Conservation (phyloP, 2,329 filamentous ascomycete species). For the Fusarium anguioides region DNA sequence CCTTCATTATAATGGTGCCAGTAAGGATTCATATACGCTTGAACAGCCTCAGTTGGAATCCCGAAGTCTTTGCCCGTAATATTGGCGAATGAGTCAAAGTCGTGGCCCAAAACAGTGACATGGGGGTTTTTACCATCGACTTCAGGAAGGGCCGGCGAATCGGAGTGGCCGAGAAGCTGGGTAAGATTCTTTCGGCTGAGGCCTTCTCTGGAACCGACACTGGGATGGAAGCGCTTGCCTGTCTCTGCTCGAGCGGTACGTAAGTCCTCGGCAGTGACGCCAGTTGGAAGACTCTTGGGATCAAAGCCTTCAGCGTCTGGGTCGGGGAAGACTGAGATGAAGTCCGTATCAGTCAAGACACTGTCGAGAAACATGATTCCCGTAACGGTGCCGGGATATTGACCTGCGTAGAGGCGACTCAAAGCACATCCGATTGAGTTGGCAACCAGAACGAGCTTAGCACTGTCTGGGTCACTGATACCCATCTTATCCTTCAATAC, state of each 20-base stretch:
- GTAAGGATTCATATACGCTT: constrained; percentile 62
- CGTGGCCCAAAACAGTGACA: constrained; percentile 41
- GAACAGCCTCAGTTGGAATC: constrained; percentile 50
- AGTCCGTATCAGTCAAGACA: constrained; percentile 67
- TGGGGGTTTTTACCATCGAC: neutral
- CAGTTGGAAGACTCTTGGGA: constrained; percentile 31
- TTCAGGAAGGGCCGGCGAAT: constrained; percentile 23
- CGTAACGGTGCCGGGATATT: constrained; percentile 57
- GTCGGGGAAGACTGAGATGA: constrained; percentile 65
- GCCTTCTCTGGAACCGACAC: constrained; percentile 33
- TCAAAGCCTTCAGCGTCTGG: constrained; percentile 62
- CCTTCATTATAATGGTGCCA: constrained; percentile 67
- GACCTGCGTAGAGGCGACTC: constrained; percentile 62
- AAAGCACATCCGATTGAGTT: constrained; percentile 49
- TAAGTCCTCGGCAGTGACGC: constrained; percentile 19
- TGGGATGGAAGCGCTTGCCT: constrained; percentile 34
- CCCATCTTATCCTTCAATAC: constrained; percentile 7
- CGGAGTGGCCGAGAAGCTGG: constrained; percentile 28
- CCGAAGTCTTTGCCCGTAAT: constrained; percentile 9
- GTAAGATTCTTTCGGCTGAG: constrained; percentile 36
- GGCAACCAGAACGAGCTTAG: constrained; percentile 21
- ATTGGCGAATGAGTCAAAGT: constrained; percentile 34
- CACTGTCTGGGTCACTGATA: neutral
- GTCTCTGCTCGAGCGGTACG: constrained; percentile 22
- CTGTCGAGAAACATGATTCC: constrained; percentile 66